Evolutionary conservation across 768 basidiomycete species (phyloP), one percentile per base, ranked within the genome.

Genomic region (Lactarius akahatsu): DNA sequence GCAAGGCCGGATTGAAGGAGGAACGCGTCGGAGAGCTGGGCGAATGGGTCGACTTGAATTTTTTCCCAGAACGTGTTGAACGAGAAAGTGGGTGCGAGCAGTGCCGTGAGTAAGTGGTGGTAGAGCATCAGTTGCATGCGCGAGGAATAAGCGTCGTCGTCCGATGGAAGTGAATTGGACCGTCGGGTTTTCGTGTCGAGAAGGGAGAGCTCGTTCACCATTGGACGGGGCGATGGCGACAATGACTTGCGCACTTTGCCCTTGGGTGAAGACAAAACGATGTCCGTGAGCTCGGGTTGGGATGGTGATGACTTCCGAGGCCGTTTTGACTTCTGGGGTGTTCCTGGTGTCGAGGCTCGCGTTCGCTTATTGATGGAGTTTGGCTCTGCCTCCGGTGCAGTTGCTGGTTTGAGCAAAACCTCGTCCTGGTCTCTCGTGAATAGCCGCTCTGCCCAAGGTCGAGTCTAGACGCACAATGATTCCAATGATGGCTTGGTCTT

Each of bases 51-150:
- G 16, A 88, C 69, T 2, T 76, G 73, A 1, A 86, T 71, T 30
- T 75, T 77, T 16, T 65, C 69, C 86, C 88, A 92, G 11, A 92
- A 70, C 0, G 72, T 62, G 28, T 74, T 56, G 71, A 88, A 90
- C 70, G 87, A 80, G 65, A 86, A 73, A 2, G 73, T 73, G 3
- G 82, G 75, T 1, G 71, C 62, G 23, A 87, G 73, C 15, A 91
- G 76, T 4, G 77, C 76, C 26, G 80, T 78, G 43, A 94, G 79
- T 60, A 94, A 83, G 20, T 85, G 84, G 70, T 84, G 82, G 72
- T 94, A 94, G 43, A 92, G 76, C 88, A 91, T 91, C 5, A 93
- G 80, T 73, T 94, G 92, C 41, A 92, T 76, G 8, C 84, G 83
- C 0, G 90, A 80, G 1, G 85, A 73, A 16, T 82, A 73, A 0